These are phyloP conservation scores for Syncephalastrum contaminatum DNA, from an alignment of 371 early-diverging fungal genomes.

Conservation along the genomic window DNA sequence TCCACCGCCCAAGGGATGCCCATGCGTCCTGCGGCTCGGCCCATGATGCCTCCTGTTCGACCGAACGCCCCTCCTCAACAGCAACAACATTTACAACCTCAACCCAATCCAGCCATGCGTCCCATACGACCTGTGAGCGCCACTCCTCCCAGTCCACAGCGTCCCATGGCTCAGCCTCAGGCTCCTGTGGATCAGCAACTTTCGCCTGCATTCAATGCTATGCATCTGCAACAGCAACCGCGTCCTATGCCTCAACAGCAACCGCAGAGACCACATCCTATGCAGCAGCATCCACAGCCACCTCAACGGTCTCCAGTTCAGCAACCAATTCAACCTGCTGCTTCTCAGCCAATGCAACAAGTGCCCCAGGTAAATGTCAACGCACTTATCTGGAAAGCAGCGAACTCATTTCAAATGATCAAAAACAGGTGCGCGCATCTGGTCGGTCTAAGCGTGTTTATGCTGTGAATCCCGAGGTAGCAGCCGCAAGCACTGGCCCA, in stretches of 20 bases:
- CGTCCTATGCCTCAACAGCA: neutral
- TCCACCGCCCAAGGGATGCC: slow-evolving; percentile 13
- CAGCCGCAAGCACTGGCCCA: slow-evolving; percentile 7
- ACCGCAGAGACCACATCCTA: neutral
- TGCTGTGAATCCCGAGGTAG: slow-evolving; percentile 35
- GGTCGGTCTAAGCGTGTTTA: slow-evolving; percentile 39
- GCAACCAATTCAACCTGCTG: slow-evolving; percentile 3
- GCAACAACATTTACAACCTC: slow-evolving; percentile 7
- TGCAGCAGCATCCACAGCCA: slow-evolving; percentile 1
- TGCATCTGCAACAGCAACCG: neutral
- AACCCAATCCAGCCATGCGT: neutral
- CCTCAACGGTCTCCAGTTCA: neutral
- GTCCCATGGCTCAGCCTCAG: too few relatives aligned
- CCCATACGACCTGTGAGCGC: too few relatives aligned
- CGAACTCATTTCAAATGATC: neutral
- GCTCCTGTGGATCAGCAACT: neutral
- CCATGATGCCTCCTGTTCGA: slow-evolving; percentile 26
- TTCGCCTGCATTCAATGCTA: neutral
- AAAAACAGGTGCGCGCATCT: neutral
- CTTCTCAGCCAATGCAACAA: neutral
- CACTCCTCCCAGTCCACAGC: too few relatives aligned
- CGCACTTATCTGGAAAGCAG: too few relatives aligned
- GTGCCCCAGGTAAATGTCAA: neutral
- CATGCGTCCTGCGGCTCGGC: slow-evolving; percentile 5
- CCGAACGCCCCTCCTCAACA: slow-evolving; percentile 29